Base-by-base conservation (phyloP, 1,139 yeast genomes). In the Debaryomyces udenii region DNA sequence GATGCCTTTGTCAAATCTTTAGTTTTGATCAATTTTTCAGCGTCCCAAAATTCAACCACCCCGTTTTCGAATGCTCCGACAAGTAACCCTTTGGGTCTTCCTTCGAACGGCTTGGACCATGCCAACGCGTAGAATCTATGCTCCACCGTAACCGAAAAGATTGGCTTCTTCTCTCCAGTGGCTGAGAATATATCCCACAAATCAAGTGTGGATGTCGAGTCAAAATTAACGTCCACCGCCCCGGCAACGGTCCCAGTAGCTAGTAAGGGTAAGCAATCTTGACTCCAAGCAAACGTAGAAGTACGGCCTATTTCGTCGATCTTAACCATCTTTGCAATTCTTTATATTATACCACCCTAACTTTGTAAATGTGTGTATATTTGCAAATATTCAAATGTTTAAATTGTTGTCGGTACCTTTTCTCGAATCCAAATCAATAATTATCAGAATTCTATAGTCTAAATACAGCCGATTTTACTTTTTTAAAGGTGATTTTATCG, bases 201-300 rank as follows among this genome's bases (percentile, higher is more conserved):
- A 55, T 89, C 94, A 46, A 93, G 69, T 22, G 78, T 68, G 3
- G 96, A 83, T 27, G 83, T 76, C 27, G 95, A 81, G 37, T 91
- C 83, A 64, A 91, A 90, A 57, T 86, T 81, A 38, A 86, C 87
- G 58, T 89, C 97, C 52, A 93, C 86, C 11, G 97, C 95, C 11
- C 98, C 98, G 0, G 98, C 93, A 15, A 88, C 88, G 0, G 97
- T 86, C 31, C 96, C 99, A 1, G 96, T 81, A 20, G 89, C 97
- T 53, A 91, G 65, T 44, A 81, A 65, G 18, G 96, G 96, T 45
- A 83, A 70, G 39, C 77, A 67, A 53, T 83, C 88, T 56, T 76
- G 80, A 42, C 96, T 88, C 98, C 98, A 93, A 38, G 98, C 96
- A 66, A 93, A 89, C 27, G 96, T 84, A 37, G 97, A 90, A 13